These are phyloP conservation scores for Pinus tabuliformis DNA, from an alignment of 75 land plant genomes.

Conservation along the genomic window DNA sequence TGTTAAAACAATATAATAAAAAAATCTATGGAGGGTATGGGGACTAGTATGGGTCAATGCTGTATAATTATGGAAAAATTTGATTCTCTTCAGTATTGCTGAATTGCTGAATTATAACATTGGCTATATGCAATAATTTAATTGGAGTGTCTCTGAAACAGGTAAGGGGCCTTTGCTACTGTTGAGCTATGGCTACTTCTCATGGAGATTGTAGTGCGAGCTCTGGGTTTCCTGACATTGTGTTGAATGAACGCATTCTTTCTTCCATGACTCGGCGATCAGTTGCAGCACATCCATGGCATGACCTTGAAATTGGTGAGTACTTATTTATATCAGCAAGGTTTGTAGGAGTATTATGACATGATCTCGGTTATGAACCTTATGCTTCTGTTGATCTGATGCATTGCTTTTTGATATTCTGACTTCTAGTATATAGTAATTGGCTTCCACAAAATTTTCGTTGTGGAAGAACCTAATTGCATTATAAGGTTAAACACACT, in stretches of 20 bases:
- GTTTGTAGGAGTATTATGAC: neutral
- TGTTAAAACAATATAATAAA: no score
- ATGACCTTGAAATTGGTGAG: constrained; percentile 78
- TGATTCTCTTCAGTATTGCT: no score
- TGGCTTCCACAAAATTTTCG: neutral
- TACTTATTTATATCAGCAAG: neutral
- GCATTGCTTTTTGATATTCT: neutral
- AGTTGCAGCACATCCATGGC: constrained; percentile 88
- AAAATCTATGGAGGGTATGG: no score
- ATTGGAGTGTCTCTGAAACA: no score
- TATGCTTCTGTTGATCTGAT: neutral
- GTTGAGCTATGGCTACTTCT: constrained; percentile 15
- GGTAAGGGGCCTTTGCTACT: no score
- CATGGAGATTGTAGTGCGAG: constrained; percentile 8
- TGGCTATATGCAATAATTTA: no score
- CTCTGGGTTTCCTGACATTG: constrained; percentile 23
- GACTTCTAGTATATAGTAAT: neutral
- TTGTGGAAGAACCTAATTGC: neutral
- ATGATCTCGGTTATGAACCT: neutral
- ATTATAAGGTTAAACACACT: neutral
- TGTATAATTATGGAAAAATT: no score
- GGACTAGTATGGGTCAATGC: no score
- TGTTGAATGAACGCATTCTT: constrained; percentile 65
- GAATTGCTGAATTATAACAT: no score
- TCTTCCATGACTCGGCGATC: constrained; percentile 64